A percentile compares a stretch with the other conserved stretches of the same genome.
These are phyloP conservation scores for Phytopythium mirpurense DNA, from an alignment of 352 stramenopile species.

Conservation along the genomic window DNA sequence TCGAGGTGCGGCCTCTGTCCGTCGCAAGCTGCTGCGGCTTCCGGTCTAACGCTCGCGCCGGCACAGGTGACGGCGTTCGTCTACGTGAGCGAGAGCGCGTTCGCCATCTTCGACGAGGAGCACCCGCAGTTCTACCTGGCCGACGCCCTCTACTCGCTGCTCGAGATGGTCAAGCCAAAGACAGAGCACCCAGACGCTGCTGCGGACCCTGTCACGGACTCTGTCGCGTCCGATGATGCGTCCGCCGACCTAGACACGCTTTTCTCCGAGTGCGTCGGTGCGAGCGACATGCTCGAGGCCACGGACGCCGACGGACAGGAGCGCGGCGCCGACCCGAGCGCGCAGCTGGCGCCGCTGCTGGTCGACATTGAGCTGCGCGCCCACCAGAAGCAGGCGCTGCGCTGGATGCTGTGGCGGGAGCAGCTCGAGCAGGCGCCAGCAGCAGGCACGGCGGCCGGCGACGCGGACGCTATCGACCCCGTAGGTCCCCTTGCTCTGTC, in stretches of 20 bases:
- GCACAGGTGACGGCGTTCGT: constrained; percentile 44
- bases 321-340: constrained; percentile 17
- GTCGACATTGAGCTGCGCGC: constrained; percentile 62
- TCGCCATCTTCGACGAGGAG: constrained; percentile 56
- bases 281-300: constrained; percentile 13
- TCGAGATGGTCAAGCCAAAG: constrained; percentile 40
- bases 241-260: constrained; percentile 49
- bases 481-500: constrained; percentile 19
- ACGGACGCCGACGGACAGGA: constrained; percentile 6
- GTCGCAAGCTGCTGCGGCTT: not conserved
- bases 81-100: constrained; percentile 51
- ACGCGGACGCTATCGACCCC: constrained; percentile 34
- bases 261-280: constrained; percentile 57
- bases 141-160: constrained; percentile 44
- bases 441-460: constrained; percentile 5
- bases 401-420: constrained; percentile 87
- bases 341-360: constrained; percentile 41
- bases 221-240: not conserved
- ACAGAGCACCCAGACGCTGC: constrained; percentile 4
- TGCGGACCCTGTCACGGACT: not conserved
- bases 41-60: not conserved
- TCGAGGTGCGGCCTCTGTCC: constrained; percentile 24
- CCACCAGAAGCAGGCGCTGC: constrained; percentile 79
- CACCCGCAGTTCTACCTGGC: constrained; percentile 61
- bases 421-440: constrained; percentile 22